Conservation (phyloP, 768 basidiomycete genomes). For the Leccinum fibrillosum region DNA sequence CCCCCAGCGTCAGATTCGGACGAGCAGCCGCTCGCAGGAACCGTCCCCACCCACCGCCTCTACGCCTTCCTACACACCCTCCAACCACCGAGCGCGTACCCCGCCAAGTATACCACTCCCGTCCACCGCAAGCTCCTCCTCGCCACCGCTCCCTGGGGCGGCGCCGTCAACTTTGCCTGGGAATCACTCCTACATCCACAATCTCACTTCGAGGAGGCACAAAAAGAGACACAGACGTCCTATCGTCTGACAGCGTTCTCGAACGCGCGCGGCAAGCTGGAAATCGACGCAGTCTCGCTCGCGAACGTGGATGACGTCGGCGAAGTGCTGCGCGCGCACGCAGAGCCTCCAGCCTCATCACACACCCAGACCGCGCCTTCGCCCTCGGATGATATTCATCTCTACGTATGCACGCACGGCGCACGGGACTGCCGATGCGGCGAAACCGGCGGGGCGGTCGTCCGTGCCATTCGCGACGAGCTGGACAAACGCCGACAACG, state of each 20-base stretch:
- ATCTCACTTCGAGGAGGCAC: background rate
- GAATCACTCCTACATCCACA: constrained; percentile 17
- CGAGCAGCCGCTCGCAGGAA: constrained; percentile 41
- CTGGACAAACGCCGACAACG: constrained; percentile 36
- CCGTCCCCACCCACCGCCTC: constrained; percentile 47
- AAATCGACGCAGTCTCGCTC: constrained; percentile 46
- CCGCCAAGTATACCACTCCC: constrained; percentile 44
- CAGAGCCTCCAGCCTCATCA: constrained; percentile 20
- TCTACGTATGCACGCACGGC: constrained; percentile 80
- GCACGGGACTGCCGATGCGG: constrained; percentile 80
- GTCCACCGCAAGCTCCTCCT: constrained; percentile 50
- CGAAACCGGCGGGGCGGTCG: constrained; percentile 57
- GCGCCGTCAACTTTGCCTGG: constrained; percentile 60
- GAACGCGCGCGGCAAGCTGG: constrained; percentile 40
- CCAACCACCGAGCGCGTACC: constrained; percentile 47
- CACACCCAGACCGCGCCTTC: background rate
- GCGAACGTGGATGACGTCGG: constrained; percentile 51
- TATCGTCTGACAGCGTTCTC: constrained; percentile 55
- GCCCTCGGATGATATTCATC: constrained; percentile 29
- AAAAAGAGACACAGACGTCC: constrained; percentile 8
- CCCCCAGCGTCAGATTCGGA: background rate
- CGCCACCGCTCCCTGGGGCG: constrained; percentile 45
- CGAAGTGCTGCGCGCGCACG: constrained; percentile 31
- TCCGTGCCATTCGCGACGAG: constrained; percentile 51
- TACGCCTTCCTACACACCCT: constrained; percentile 56